phyloP scores from a whole-genome alignment of 306 rosid species.

The Benincasa hispida region DNA sequence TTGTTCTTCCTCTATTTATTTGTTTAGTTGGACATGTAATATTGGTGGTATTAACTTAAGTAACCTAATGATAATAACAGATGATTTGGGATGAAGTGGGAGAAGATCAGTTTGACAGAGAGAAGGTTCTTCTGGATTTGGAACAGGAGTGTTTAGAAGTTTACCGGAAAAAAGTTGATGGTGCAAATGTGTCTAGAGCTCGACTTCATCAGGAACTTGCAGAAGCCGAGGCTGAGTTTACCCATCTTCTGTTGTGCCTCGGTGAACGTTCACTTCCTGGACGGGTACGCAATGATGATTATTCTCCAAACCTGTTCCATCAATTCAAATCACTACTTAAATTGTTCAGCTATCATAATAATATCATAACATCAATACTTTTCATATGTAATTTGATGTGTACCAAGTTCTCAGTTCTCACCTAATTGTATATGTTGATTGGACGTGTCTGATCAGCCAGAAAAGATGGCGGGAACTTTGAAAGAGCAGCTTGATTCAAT shows the following conservation, averaged over 20 bases:
- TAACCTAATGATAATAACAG: conserved; percentile 28
- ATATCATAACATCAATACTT: not conserved
- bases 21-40: not conserved
- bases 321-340: not conserved
- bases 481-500: conserved; percentile 92
- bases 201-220: conserved; percentile 93
- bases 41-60: not conserved
- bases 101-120: conserved; percentile 78
- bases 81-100: conserved; percentile 98
- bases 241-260: conserved; percentile 89
- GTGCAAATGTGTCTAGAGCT: conserved; percentile 74
- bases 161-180: conserved; percentile 72
- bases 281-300: conserved; percentile 43
- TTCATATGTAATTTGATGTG: not conserved
- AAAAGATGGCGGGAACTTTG: conserved; percentile 71
- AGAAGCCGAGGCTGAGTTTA: conserved; percentile 89
- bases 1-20: conserved; percentile 3
- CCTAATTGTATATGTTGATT: conserved; percentile 13
- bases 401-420: not conserved
- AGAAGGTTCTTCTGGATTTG: conserved; percentile 71
- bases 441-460: conserved; percentile 53
- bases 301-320: not conserved
- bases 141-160: conserved; percentile 90
- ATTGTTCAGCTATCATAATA: not conserved
- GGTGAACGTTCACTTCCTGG: conserved; percentile 91